Evolutionary conservation across 2,329 filamentous ascomycete species (phyloP).

Genomic region (Helicocarpus griseus): DNA sequence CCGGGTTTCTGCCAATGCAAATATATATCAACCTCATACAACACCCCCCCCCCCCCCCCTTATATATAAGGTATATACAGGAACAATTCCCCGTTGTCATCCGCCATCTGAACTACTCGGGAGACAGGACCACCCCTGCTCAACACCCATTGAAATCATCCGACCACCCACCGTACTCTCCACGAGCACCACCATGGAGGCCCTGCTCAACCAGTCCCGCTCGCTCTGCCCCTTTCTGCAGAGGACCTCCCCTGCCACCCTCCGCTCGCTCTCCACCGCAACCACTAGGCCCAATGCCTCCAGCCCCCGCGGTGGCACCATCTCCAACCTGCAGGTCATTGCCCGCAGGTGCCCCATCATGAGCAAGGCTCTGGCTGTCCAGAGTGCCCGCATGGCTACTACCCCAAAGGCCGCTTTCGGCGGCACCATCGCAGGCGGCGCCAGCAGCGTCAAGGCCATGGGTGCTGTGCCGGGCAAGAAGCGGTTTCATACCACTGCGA

Average conservation of each 20-base stretch:
- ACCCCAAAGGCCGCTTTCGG: conserved; percentile 27
- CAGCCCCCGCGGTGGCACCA: conserved; percentile 71
- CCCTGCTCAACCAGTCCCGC: conserved; percentile 88
- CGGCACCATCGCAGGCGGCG: conserved; percentile 19
- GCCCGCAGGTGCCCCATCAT: conserved; percentile 95
- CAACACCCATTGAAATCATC: too few species aligned
- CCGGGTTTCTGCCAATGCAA: background rate
- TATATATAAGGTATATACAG: too few species aligned
- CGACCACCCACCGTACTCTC: background rate
- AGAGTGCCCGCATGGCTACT: conserved; percentile 42
- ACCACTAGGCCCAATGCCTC: conserved; percentile 49
- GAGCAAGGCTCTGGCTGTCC: conserved; percentile 92
- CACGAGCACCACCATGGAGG: conserved; percentile 59
- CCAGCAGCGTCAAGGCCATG: conserved; percentile 36
- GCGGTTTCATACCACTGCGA: conserved; percentile 69
- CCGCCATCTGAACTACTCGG: too few species aligned
- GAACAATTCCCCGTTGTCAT: too few species aligned
- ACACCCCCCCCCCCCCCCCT: background rate
- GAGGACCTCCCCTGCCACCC: conserved; percentile 81
- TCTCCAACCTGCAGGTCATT: conserved; percentile 92
- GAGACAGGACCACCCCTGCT: too few species aligned
- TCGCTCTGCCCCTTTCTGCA: conserved; percentile 96
- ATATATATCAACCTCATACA: background rate
- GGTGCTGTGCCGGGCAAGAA: conserved; percentile 50
- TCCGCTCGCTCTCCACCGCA: conserved; percentile 73